A percentile compares a stretch with the other conserved stretches of the same genome.
phyloP scores from a whole-genome alignment of 495 filamentous ascomycete genomes.

The Rhizodiscina lignyota region DNA sequence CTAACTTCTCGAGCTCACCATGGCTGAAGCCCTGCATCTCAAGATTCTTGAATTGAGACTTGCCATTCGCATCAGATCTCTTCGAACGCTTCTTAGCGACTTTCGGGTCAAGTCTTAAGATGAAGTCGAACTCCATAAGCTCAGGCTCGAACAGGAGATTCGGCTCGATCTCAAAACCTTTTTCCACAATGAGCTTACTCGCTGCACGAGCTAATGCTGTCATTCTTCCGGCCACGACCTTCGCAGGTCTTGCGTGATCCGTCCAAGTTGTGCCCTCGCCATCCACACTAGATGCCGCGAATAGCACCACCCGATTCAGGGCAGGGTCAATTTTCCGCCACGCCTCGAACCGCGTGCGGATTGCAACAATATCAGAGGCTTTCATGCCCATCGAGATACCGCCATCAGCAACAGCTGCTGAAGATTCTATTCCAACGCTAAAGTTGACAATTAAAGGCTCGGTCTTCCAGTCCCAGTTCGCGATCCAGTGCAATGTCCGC shows the following conservation, averaged over 20 bases:
- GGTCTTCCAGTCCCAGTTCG: conserved; percentile 80
- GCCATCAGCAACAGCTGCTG: background rate
- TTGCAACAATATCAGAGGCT: conserved; percentile 36
- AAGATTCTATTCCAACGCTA: conserved; percentile 20
- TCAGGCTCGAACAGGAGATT: conserved; percentile 50
- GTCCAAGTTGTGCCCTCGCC: conserved; percentile 68
- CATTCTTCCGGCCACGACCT: conserved; percentile 73
- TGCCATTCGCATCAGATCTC: background rate
- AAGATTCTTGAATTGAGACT: conserved; percentile 74
- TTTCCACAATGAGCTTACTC: too few relatives aligned
- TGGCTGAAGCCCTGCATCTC: conserved; percentile 27
- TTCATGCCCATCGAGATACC: too few relatives aligned
- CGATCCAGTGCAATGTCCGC: conserved; percentile 56
- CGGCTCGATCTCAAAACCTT: conserved; percentile 28
- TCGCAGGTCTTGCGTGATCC: conserved; percentile 45
- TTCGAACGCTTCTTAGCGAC: background rate
- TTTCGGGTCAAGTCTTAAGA: conserved; percentile 44
- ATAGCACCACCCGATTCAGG: conserved; percentile 69
- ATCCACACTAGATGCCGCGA: conserved; percentile 68
- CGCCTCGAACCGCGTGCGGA: conserved; percentile 55
- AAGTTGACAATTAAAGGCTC: conserved; percentile 71
- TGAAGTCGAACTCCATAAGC: conserved; percentile 65
- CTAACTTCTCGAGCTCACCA: conserved; percentile 23
- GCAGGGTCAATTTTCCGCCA: conserved; percentile 75
- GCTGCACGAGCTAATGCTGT: conserved; percentile 63